Evolutionary conservation across 192 early-diverging fungal genomes (phyloP).

Genomic region (Backusella luteola): DNA sequence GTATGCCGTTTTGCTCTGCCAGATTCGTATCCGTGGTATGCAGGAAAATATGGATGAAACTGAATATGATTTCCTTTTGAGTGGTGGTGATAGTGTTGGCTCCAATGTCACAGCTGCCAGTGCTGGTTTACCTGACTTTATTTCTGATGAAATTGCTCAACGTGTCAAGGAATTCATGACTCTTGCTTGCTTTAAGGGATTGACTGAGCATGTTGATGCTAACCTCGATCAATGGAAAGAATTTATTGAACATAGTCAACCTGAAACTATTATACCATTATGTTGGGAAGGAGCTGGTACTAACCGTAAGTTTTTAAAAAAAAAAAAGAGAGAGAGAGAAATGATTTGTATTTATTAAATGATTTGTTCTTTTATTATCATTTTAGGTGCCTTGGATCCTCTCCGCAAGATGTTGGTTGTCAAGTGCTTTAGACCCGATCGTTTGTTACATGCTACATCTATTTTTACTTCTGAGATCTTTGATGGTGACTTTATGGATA

Average conservation of each 20-base stretch:
- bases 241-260: slow-evolving; percentile 42
- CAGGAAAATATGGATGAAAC: slow-evolving; percentile 54
- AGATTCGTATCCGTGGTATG: slow-evolving; percentile 76
- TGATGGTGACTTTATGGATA: slow-evolving; percentile 49
- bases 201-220: slow-evolving; percentile 37
- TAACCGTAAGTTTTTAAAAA: slow-evolving; percentile 19
- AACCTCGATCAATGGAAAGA: slow-evolving; percentile 48
- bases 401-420: slow-evolving; percentile 81
- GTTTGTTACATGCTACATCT: slow-evolving; percentile 70
- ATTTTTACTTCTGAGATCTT: slow-evolving; percentile 76
- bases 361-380: neutral
- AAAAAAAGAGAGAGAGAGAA: neutral
- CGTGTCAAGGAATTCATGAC: slow-evolving; percentile 45
- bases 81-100: slow-evolving; percentile 51
- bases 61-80: slow-evolving; percentile 72
- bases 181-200: slow-evolving; percentile 40
- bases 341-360: neutral
- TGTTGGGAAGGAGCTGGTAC: slow-evolving; percentile 46
- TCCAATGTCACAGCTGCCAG: slow-evolving; percentile 24
- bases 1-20: slow-evolving; percentile 83
- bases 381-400: slow-evolving; percentile 49
- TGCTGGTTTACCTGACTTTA: slow-evolving; percentile 41
- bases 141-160: slow-evolving; percentile 50
- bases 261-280: slow-evolving; percentile 52
- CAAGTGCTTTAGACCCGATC: slow-evolving; percentile 87